Evolutionary conservation across 129 eudicot genomes (phyloP).

Genomic region (Daucus carota): DH1_v3.0 NC_030384.2:44647001-44647500

Average conservation of each 20-base stretch:
- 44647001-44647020: not conserved
- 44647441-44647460: not conserved
- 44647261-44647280: slow-evolving; percentile 85
- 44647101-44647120: not conserved
- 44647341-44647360: slow-evolving; percentile 77
- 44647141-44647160: not conserved
- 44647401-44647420: not conserved
- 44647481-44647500: not conserved
- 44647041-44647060: not conserved
- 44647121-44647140: not conserved
- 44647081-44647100: not conserved
- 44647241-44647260: slow-evolving; percentile 81
- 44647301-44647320: slow-evolving; percentile 87
- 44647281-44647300: slow-evolving; percentile 97
- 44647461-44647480: not conserved
- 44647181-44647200: not conserved
- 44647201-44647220: slow-evolving; percentile 4
- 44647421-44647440: not conserved
- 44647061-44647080: not conserved
- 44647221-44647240: slow-evolving; percentile 8
- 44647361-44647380: slow-evolving; percentile 61
- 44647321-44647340: slow-evolving; percentile 85
- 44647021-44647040: not conserved
- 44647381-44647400: slow-evolving; percentile 76
- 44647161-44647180: not conserved